A percentile compares a stretch with the other conserved stretches of the same genome.
Conservation (phyloP, 2,329 filamentous ascomycete species). For the Phaeosphaeriaceae sp. region DNA sequence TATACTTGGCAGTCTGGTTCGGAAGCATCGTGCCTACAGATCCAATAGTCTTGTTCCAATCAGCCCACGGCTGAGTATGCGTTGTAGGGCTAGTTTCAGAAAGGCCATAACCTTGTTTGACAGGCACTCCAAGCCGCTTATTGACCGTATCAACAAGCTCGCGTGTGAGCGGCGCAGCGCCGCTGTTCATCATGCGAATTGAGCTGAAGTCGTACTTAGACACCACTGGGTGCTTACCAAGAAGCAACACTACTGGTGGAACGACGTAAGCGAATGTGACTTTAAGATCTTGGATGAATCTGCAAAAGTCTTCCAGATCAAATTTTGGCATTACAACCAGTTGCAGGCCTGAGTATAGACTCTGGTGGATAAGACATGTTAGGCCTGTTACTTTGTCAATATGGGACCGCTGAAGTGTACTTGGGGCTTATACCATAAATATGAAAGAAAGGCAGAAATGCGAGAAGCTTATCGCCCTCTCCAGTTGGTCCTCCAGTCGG, state of each 20-base stretch:
- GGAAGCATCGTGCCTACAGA: slow-evolving; percentile 79
- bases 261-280: slow-evolving; percentile 84
- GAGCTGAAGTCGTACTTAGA: slow-evolving; percentile 81
- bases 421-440: slow-evolving; percentile 70
- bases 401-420: not conserved
- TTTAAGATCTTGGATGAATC: slow-evolving; percentile 74
- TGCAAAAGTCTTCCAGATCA: slow-evolving; percentile 80
- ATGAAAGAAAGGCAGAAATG: slow-evolving; percentile 88
- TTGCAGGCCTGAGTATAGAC: slow-evolving; percentile 69
- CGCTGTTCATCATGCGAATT: slow-evolving; percentile 84
- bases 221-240: slow-evolving; percentile 80
- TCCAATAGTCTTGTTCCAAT: slow-evolving; percentile 79
- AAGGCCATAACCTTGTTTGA: slow-evolving; percentile 93
- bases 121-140: slow-evolving; percentile 74
- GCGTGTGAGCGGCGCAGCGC: slow-evolving; percentile 81
- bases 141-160: slow-evolving; percentile 82
- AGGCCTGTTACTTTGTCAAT: slow-evolving; percentile 59
- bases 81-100: slow-evolving; percentile 85
- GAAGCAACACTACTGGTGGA: slow-evolving; percentile 80
- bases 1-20: slow-evolving; percentile 82
- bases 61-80: slow-evolving; percentile 74
- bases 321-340: slow-evolving; percentile 80
- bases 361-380: slow-evolving; percentile 73
- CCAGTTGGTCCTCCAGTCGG: slow-evolving; percentile 66
- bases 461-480: slow-evolving; percentile 74